Conservation (phyloP, 441 rosid species). For the Sinapis alba region DNA sequence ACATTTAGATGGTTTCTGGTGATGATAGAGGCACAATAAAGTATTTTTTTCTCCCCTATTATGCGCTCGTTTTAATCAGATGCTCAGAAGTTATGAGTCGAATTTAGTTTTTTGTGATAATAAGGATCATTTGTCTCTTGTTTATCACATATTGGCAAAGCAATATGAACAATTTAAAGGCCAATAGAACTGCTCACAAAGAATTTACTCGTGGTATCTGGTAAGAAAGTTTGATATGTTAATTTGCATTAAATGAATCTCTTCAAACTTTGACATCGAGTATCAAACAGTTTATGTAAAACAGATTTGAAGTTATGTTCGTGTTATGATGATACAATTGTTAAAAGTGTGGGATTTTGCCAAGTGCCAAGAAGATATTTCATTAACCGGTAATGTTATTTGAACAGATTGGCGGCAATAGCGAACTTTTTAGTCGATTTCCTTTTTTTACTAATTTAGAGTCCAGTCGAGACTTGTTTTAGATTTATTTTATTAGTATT, state of each 20-base stretch:
- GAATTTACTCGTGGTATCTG: conserved; percentile 92
- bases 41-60: conserved; percentile 38
- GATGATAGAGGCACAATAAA: conserved; percentile 95
- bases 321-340: conserved; percentile 96
- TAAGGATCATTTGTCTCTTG: neutral
- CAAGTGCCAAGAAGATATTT: conserved; percentile 86
- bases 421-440: neutral
- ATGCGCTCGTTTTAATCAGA: neutral
- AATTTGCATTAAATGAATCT: neutral
- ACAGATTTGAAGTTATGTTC: conserved; percentile 99
- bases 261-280: conserved; percentile 28
- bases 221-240: conserved; percentile 37
- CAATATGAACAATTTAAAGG: conserved; percentile 98
- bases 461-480: neutral
- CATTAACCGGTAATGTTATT: conserved; percentile 89
- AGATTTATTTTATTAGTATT: neutral
- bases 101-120: neutral
- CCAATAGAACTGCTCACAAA: conserved; percentile 92
- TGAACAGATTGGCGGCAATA: conserved; percentile 16
- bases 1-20: conserved; percentile 97
- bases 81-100: conserved; percentile 2
- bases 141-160: conserved; percentile 91
- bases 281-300: conserved; percentile 79
- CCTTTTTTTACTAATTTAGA: conserved; percentile 9
- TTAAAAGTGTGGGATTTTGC: conserved; percentile 99